phyloP scores from a whole-genome alignment of 208 protist genomes.

The Trypanosoma scelopori region DNA sequence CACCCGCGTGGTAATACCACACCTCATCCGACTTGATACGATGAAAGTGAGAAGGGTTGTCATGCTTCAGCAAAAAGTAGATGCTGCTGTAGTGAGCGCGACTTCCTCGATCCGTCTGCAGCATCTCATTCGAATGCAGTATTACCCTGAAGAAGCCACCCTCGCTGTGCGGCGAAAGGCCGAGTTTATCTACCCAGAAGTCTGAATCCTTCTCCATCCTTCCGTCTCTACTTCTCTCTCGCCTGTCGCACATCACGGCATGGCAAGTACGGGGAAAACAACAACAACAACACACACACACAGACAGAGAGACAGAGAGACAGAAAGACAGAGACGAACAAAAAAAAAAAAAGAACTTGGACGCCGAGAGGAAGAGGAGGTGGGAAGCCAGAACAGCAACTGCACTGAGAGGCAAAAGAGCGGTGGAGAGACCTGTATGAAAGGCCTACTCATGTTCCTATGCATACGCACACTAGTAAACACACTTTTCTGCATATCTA shows the following conservation, averaged over 20 bases:
- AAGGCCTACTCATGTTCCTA: not conserved
- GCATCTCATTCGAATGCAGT: conserved; percentile 22
- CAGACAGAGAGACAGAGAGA: not conserved
- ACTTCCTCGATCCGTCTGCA: conserved; percentile 26
- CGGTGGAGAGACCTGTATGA: not conserved
- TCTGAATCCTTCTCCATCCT: conserved; percentile 9
- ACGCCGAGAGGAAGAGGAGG: not conserved
- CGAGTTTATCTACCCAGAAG: conserved; percentile 46
- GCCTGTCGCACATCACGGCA: not conserved
- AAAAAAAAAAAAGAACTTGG: not conserved
- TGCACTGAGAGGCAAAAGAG: not conserved
- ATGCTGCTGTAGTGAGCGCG: conserved; percentile 45
- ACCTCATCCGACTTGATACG: conserved; percentile 52
- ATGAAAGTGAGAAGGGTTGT: conserved; percentile 57
- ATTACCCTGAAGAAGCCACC: conserved; percentile 43
- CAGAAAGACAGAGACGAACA: not conserved
- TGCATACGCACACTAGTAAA: not conserved
- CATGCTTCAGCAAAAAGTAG: conserved; percentile 48
- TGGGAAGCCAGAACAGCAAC: not conserved
- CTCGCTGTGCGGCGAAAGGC: conserved; percentile 44
- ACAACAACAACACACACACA: too few relatives aligned
- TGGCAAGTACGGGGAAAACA: too few relatives aligned
- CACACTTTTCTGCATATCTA: not conserved
- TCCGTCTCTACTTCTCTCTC: not conserved
- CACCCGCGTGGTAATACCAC: conserved; percentile 47